Conservation (phyloP, 306 rosid species). For the Albizia julibrissin region DNA sequence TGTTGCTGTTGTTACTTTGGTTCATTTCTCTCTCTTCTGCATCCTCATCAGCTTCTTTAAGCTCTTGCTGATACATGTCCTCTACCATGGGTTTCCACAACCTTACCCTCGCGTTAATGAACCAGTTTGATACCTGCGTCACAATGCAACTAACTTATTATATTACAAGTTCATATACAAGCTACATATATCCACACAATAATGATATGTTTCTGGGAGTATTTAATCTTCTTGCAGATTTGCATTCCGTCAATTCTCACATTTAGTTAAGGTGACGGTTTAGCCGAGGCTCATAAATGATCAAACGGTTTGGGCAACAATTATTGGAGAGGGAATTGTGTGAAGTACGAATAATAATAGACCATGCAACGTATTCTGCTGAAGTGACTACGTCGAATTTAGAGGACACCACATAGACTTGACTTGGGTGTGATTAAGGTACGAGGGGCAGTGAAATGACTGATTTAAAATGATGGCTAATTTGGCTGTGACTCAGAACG, state of each 20-base stretch:
- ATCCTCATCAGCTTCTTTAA: slow-evolving; percentile 58
- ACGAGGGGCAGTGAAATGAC: slow-evolving; percentile 22
- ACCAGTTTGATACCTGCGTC: slow-evolving; percentile 95
- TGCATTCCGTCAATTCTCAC: neutral
- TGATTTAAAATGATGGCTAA: slow-evolving; percentile 2
- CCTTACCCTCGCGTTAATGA: slow-evolving; percentile 98
- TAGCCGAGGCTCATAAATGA: neutral
- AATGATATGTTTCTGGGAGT: neutral
- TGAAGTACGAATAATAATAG: neutral
- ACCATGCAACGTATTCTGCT: neutral
- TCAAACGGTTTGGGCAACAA: neutral
- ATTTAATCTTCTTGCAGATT: neutral
- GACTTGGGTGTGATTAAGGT: slow-evolving; percentile 26
- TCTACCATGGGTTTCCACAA: slow-evolving; percentile 99
- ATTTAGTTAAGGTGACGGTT: neutral
- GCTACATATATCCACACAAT: neutral
- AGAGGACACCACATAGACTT: neutral
- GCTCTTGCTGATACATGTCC: slow-evolving; percentile 97
- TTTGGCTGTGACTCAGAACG: neutral
- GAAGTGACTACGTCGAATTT: neutral
- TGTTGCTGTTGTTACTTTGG: slow-evolving; percentile 41
- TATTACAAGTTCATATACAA: neutral
- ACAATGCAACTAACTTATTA: neutral
- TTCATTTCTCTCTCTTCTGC: slow-evolving; percentile 41
- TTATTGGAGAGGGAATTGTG: neutral